Conservation (phyloP, 768 basidiomycete genomes). For the Fistulinella prunicolor region DNA sequence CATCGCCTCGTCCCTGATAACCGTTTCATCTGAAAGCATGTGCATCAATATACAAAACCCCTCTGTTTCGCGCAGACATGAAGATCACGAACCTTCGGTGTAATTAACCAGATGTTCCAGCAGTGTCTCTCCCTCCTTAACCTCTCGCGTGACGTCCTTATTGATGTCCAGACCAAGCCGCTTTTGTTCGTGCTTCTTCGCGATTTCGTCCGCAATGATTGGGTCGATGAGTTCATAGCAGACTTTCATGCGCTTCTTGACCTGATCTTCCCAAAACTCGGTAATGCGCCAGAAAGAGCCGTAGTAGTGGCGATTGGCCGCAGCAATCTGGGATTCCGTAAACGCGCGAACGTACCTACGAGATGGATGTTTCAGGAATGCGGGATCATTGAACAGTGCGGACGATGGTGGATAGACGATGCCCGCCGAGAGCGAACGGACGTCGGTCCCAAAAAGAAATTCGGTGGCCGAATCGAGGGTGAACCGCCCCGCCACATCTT, state of each 20-base stretch:
- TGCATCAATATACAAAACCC: neutral
- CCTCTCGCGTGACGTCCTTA: neutral
- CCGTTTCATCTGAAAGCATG: slow-evolving; percentile 15
- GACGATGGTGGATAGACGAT: slow-evolving; percentile 33
- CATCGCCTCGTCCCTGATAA: slow-evolving; percentile 25
- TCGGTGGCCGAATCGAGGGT: slow-evolving; percentile 58
- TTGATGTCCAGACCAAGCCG: slow-evolving; percentile 2
- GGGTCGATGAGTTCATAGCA: slow-evolving; percentile 49
- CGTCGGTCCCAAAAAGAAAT: slow-evolving; percentile 49
- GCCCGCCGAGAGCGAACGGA: slow-evolving; percentile 36
- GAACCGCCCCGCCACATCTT: slow-evolving; percentile 44
- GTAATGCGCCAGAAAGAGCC: slow-evolving; percentile 44
- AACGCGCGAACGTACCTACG: slow-evolving; percentile 42
- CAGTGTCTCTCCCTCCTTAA: neutral
- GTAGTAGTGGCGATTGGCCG: slow-evolving; percentile 33
- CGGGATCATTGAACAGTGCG: slow-evolving; percentile 19
- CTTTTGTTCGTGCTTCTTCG: slow-evolving; percentile 29
- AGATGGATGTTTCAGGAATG: slow-evolving; percentile 29
- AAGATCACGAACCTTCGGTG: slow-evolving; percentile 5
- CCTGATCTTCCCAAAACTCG: slow-evolving; percentile 42
- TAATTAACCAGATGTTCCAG: neutral
- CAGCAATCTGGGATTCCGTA: slow-evolving; percentile 33
- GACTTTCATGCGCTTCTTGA: slow-evolving; percentile 36
- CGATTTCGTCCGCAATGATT: slow-evolving; percentile 41
- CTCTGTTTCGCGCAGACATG: neutral